A percentile compares a stretch with the other conserved stretches of the same genome.
phyloP scores from a whole-genome alignment of 306 rosid species.

The Carpinus fangiana region DNA sequence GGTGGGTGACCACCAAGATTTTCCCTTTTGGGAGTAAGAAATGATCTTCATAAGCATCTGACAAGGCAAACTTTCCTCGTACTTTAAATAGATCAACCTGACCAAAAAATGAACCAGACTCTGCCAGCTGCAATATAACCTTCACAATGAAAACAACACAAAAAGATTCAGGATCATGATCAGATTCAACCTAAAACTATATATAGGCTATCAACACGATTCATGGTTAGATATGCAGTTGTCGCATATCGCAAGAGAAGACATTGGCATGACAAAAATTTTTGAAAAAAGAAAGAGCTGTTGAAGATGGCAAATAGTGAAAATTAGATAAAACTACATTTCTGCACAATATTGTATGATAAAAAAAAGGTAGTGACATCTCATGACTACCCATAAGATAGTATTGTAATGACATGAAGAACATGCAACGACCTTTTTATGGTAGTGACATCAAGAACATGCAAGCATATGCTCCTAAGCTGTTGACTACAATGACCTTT shows the following conservation, averaged over 20 bases:
- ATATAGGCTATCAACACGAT: background rate
- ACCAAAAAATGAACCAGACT: conserved; percentile 92
- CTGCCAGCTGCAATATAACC: conserved; percentile 94
- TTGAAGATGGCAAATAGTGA: background rate
- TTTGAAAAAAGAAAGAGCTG: background rate
- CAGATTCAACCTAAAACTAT: background rate
- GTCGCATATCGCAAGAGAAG: background rate
- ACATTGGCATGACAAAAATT: background rate
- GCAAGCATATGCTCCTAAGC: background rate
- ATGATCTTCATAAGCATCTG: conserved; percentile 99
- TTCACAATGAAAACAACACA: conserved; percentile 46
- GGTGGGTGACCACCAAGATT: conserved; percentile 76
- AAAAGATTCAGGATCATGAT: conserved; percentile 1
- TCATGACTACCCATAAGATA: background rate
- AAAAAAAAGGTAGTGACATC: background rate
- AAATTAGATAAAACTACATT: background rate
- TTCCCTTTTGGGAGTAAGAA: conserved; percentile 85
- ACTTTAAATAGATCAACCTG: conserved; percentile 98
- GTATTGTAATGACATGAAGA: background rate
- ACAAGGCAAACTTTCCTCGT: conserved; percentile 94
- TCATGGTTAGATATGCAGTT: background rate
- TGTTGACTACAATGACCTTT: background rate
- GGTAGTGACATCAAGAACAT: background rate
- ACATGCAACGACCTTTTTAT: background rate
- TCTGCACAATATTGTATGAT: background rate